Evolutionary conservation across 805 yeast genomes (phyloP), one percentile per base, ranked within the genome.

Genomic region (Yarrowia sp.): DNA sequence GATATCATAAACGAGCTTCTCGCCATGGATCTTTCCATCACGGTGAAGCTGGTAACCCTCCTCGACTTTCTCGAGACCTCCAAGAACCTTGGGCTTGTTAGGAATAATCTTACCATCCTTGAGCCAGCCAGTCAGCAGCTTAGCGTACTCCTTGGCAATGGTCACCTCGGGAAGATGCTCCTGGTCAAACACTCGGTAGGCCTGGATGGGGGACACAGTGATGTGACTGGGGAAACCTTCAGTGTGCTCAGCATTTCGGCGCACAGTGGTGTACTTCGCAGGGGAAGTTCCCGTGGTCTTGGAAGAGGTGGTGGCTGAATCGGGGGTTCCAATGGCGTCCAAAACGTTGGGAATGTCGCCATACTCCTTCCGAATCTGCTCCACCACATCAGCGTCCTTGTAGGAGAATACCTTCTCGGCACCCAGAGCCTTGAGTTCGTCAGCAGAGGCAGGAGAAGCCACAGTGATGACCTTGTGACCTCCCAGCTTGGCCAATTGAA

Each of bases 11-110:
- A 58, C 62, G 4, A 58, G 28, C 62, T 58, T 58, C 40, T 58
- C 62, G 12, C 62, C 62, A 16, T 40, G 51, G 19, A 58, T 58
- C 51, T 58, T 58, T 1, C 62, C 51, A 11, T 58, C 62, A 16
- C 62, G 49, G 19, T 58, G 51, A 4, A 58, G 51, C 40, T 58
- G 62, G 40, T 58, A 58, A 5, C 62, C 62, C 22, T 58, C 51
- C 14, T 28, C 38, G 24, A 58, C 62, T 32, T 40, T 58, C 10
- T 58, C 51, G 4, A 58, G 62, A 2, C 62, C 62, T 9, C 62
- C 62, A 0, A 58, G 48, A 19, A 58, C 51, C n/a, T 43, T 40
- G 14, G 62, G 62, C 40, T 28, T 41, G 62, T 58, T 58, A 14
- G 62, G 62, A 4, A 58, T 30, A 11, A 58, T 41, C 30, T 41